phyloP scores from a whole-genome alignment of 2,329 filamentous ascomycete species.

The Aspergillus tanneri region DNA sequence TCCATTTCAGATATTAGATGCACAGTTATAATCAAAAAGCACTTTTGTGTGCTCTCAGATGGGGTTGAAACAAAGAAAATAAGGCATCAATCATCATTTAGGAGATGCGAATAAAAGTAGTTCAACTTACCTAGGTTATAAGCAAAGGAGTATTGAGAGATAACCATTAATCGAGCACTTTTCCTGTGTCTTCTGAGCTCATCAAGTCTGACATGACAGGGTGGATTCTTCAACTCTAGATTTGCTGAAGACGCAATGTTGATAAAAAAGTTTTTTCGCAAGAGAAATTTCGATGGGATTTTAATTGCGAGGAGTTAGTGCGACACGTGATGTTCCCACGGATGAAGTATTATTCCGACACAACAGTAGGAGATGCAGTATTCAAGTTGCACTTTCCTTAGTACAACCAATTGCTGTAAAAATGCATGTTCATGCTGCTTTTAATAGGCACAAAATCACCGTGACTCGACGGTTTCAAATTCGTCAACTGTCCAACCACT shows the following conservation, averaged over 20 bases:
- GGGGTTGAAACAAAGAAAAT: conserved; percentile 42
- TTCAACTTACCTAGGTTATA: conserved; percentile 10
- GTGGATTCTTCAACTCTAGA: not conserved
- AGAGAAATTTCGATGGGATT: conserved; percentile 17
- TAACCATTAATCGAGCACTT: not conserved
- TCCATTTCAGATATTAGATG: conserved; percentile 30
- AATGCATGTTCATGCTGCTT: no score
- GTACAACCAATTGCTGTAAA: no score
- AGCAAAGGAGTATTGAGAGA: not conserved
- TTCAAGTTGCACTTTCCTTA: no score
- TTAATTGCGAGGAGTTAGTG: conserved; percentile 23
- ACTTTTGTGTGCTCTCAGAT: conserved; percentile 33
- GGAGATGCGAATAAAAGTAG: not conserved
- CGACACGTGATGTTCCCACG: conserved; percentile 21
- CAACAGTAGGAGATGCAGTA: no score
- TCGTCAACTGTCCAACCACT: no score
- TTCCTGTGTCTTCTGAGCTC: not conserved
- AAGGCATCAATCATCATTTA: conserved; percentile 37
- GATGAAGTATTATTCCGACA: conserved; percentile 19
- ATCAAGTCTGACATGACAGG: conserved; percentile 2
- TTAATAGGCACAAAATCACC: no score
- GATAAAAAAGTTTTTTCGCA: conserved; percentile 3
- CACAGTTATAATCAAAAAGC: conserved; percentile 31
- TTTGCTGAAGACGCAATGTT: conserved; percentile 2
- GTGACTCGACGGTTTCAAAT: no score